phyloP scores from a whole-genome alignment of 1,139 yeast genomes.

The Zygosaccharomyces pseudobailii region DNA sequence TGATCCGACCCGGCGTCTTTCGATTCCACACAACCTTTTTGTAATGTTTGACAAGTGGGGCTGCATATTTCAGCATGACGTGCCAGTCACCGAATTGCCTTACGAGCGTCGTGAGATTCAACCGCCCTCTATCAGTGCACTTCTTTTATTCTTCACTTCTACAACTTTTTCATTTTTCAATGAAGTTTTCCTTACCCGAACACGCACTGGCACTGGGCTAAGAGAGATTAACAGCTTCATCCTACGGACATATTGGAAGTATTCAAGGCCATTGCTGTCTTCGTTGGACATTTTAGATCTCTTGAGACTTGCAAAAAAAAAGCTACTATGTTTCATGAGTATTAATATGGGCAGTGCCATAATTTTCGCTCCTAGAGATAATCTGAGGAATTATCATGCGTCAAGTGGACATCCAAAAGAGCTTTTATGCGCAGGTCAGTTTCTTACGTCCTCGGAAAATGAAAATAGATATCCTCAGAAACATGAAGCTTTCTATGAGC shows the following conservation, averaged over 20 bases:
- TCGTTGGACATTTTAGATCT: no score
- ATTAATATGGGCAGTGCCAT: no score
- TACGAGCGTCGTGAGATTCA: not conserved
- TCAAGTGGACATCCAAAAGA: not conserved
- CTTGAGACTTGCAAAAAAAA: no score
- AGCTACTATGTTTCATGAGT: no score
- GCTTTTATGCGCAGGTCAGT: no score
- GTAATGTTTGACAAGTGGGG: slow-evolving; percentile 11
- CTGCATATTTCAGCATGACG: slow-evolving; percentile 12
- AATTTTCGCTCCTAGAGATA: no score
- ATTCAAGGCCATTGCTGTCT: not conserved
- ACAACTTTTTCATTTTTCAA: not conserved
- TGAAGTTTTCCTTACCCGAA: not conserved
- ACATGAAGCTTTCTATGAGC: not conserved
- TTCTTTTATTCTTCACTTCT: not conserved
- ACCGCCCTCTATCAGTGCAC: not conserved
- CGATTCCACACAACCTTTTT: slow-evolving; percentile 11
- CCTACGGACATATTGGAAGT: no score
- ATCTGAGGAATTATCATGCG: not conserved
- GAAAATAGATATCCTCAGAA: no score
- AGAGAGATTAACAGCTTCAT: no score
- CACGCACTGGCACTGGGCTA: not conserved
- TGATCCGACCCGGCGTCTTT: slow-evolving; percentile 10
- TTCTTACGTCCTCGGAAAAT: no score
- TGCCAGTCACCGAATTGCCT: not conserved